phyloP scores from a whole-genome alignment of 2,329 filamentous ascomycete genomes.

The Fusarium xylarioides region DNA sequence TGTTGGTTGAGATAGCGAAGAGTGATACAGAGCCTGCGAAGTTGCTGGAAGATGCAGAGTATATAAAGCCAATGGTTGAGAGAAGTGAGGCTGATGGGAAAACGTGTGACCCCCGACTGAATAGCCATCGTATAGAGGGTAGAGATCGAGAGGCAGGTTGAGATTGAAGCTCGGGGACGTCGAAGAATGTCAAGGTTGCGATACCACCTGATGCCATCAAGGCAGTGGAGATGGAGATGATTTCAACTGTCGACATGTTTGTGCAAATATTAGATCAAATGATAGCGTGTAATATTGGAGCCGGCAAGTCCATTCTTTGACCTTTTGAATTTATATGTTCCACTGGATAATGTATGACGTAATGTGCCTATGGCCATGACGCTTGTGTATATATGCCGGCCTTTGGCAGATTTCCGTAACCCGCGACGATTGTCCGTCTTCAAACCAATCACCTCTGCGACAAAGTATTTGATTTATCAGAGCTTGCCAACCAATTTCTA shows the following conservation, averaged over 20 bases:
- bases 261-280: rapidly evolving
- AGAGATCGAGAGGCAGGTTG: slow-evolving; percentile 1
- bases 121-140: neutral
- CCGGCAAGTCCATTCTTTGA: neutral
- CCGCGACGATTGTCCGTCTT: neutral
- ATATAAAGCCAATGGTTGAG: neutral
- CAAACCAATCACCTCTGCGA: rapidly evolving
- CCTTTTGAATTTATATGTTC: neutral
- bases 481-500: rapidly evolving
- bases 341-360: neutral
- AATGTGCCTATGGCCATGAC: neutral
- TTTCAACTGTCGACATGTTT: neutral
- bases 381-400: neutral
- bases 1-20: neutral
- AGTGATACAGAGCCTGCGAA: rapidly evolving
- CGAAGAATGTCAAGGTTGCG: slow-evolving; percentile 1
- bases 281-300: rapidly evolving
- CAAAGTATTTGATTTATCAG: neutral
- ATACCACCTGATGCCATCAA: slow-evolving; percentile 9
- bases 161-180: slow-evolving; percentile 8
- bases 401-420: neutral
- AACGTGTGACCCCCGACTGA: neutral
- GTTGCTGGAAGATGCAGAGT: neutral
- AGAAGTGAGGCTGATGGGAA: neutral
- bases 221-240: neutral